Evolutionary conservation across 23 red algal genomes (phyloP).

Genomic region (Cyanidium caldarium): DNA sequence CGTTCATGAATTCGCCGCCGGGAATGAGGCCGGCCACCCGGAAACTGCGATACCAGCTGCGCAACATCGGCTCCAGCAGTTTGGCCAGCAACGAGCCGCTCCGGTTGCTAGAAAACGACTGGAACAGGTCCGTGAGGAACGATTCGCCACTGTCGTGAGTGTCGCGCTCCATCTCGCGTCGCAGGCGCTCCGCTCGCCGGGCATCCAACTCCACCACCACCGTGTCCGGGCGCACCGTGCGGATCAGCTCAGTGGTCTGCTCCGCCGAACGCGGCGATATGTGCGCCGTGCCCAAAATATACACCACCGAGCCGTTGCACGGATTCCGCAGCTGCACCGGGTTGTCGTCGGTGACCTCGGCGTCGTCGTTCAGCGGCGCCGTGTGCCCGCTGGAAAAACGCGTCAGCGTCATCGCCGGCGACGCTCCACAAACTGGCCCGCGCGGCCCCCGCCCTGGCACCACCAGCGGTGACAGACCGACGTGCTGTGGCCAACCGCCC

Average conservation of each 20-base stretch:
- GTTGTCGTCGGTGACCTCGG: not conserved
- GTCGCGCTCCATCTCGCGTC: not conserved
- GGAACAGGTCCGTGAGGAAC: slow-evolving; percentile 4
- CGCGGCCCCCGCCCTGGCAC: too few relatives aligned
- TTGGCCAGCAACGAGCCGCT: not conserved
- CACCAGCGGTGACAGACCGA: too few relatives aligned
- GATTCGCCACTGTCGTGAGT: not conserved
- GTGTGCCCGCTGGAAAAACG: too few relatives aligned
- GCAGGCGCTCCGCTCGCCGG: not conserved
- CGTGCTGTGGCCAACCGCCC: too few relatives aligned
- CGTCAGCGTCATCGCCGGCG: too few relatives aligned
- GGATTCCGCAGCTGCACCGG: not conserved
- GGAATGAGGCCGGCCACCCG: slow-evolving; percentile 14
- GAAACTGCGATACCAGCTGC: not conserved
- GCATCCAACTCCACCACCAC: slow-evolving; percentile 18
- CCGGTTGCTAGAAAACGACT: not conserved
- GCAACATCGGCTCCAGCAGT: slow-evolving; percentile 1
- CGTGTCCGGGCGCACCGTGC: slow-evolving; percentile 4
- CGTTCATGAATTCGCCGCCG: slow-evolving; percentile 7
- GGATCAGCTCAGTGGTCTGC: slow-evolving; percentile 8
- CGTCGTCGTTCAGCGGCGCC: too few relatives aligned
- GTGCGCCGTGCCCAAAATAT: slow-evolving; percentile 16
- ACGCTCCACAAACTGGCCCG: too few relatives aligned
- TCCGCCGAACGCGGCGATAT: slow-evolving; percentile 1
- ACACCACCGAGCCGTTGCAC: not conserved